These are phyloP conservation scores for Torulaspora delbrueckii DNA, from an alignment of 805 yeast species.

Conservation along the genomic window DNA sequence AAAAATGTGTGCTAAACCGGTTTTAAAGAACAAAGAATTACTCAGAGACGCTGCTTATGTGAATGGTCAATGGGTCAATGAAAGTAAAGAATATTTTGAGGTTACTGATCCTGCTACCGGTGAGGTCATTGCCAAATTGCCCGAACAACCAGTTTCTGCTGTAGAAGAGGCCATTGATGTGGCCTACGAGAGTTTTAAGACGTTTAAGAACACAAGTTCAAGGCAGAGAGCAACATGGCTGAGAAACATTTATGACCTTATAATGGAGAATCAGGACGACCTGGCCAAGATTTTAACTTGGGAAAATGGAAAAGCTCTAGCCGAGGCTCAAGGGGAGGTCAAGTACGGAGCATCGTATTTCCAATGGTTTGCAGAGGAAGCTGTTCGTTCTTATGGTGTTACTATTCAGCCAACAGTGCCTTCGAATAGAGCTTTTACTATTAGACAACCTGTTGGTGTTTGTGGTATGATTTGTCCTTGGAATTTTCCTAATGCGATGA, in stretches of 20 bases:
- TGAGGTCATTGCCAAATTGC: conserved; percentile 52
- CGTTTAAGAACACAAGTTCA: conserved; percentile 45
- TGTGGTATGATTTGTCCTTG: conserved; percentile 62
- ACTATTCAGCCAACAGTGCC: conserved; percentile 52
- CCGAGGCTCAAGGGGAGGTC: conserved; percentile 52
- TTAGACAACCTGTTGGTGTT: conserved; percentile 59
- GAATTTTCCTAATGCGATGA: conserved; percentile 67
- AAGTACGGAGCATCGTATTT: conserved; percentile 67
- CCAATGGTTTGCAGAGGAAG: conserved; percentile 80
- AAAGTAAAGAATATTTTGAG: conserved; percentile 45
- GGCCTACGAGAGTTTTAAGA: conserved; percentile 44
- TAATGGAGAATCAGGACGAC: conserved; percentile 53
- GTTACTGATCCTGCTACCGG: conserved; percentile 75
- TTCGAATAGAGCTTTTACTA: conserved; percentile 48
- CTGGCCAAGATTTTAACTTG: conserved; percentile 51
- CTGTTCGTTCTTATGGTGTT: conserved; percentile 51
- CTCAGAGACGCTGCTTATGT: conserved; percentile 57
- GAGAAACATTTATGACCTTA: conserved; percentile 46
- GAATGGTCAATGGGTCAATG: conserved; percentile 68
- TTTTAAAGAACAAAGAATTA: conserved; percentile 45
- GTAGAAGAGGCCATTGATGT: conserved; percentile 54
- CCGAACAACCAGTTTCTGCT: conserved; percentile 54
- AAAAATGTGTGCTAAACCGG: conserved; percentile 18
- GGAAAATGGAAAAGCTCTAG: conserved; percentile 57
- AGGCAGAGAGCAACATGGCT: conserved; percentile 48